Evolutionary conservation across 192 early-diverging fungal genomes (phyloP).

Genomic region (Backusella westeae): DNA sequence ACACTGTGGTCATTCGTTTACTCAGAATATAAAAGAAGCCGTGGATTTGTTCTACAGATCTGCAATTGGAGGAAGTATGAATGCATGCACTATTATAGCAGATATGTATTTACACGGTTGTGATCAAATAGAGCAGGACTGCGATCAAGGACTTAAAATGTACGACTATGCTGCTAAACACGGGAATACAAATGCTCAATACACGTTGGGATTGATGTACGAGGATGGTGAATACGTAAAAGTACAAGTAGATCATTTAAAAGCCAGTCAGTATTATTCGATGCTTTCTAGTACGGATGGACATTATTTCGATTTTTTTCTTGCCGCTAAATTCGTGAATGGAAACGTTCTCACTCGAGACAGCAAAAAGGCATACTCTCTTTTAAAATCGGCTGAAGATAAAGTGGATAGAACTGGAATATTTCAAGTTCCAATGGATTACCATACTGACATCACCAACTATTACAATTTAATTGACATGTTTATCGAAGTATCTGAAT

Average conservation of each 20-base stretch:
- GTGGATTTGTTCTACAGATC: background rate
- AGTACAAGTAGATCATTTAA: background rate
- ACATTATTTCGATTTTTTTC: background rate
- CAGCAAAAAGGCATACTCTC: background rate
- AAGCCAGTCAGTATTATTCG: background rate
- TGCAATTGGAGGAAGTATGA: background rate
- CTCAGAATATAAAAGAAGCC: background rate
- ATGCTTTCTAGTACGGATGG: background rate
- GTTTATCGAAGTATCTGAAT: background rate
- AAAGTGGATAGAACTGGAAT: no score
- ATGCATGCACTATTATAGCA: background rate
- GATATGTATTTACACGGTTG: background rate
- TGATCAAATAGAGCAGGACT: background rate
- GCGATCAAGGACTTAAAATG: background rate
- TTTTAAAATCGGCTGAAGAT: background rate
- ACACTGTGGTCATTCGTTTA: background rate
- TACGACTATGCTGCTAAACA: background rate
- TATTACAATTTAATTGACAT: background rate
- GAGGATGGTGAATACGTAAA: background rate
- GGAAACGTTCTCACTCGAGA: background rate
- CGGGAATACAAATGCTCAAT: background rate
- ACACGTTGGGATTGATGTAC: background rate
- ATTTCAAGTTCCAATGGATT: no score
- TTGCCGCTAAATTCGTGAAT: background rate
- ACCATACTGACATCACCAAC: background rate